Conservation (phyloP, 345 rosid species). For the Dimocarpus longan region DNA sequence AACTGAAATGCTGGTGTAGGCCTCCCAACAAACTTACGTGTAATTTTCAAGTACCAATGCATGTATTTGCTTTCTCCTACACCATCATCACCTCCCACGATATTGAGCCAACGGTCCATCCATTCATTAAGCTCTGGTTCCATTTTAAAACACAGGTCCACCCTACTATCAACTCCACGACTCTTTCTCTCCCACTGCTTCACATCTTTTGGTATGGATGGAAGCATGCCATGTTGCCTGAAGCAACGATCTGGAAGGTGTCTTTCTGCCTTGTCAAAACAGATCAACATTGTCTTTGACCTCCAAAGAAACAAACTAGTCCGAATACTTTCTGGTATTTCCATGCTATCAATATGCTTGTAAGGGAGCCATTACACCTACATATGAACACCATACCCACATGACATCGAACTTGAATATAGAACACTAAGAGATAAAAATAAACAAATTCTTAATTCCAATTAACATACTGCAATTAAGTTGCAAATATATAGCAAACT, state of each 20-base stretch:
- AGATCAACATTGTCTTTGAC: constrained; percentile 78
- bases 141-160: constrained; percentile 68
- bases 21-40: constrained; percentile 51
- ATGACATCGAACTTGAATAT: constrained; percentile 3
- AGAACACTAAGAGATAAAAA: neutral
- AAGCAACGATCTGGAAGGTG: constrained; percentile 83
- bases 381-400: constrained; percentile 9
- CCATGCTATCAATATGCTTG: constrained; percentile 45
- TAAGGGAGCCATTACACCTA: constrained; percentile 76
- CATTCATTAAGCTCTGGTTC: constrained; percentile 68
- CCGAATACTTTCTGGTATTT: constrained; percentile 52
- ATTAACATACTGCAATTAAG: neutral
- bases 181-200: constrained; percentile 69
- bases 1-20: constrained; percentile 40
- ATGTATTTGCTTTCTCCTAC: constrained; percentile 61
- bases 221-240: constrained; percentile 69
- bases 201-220: constrained; percentile 68
- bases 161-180: constrained; percentile 73
- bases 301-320: constrained; percentile 59
- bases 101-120: constrained; percentile 52
- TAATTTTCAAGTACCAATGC: constrained; percentile 66
- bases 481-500: neutral
- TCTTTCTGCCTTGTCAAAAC: constrained; percentile 78
- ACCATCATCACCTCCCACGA: constrained; percentile 48
- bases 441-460: constrained; percentile 17